phyloP scores from a whole-genome alignment of 1,284 basidiomycete species.

The Abortiporus biennis region DNA sequence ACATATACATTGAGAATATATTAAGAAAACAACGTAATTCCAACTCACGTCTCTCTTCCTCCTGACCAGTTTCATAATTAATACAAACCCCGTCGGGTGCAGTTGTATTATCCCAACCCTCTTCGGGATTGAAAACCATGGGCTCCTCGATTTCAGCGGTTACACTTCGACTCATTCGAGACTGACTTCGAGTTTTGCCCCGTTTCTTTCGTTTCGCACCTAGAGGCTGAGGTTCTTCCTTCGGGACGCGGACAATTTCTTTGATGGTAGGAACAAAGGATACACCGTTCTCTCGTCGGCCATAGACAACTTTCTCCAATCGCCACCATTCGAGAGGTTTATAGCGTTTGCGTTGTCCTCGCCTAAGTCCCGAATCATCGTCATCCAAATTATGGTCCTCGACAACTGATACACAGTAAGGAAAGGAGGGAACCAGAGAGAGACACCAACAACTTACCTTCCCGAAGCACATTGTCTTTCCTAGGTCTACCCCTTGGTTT shows the following conservation, averaged over 20 bases:
- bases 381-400: slow-evolving; percentile 15
- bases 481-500: slow-evolving; percentile 19
- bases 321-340: slow-evolving; percentile 90
- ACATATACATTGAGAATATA: not conserved
- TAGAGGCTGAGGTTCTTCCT: slow-evolving; percentile 54
- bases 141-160: slow-evolving; percentile 27
- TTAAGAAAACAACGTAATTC: slow-evolving; percentile 4
- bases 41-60: slow-evolving; percentile 66
- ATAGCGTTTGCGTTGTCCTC: slow-evolving; percentile 67
- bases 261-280: slow-evolving; percentile 75
- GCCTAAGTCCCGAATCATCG: slow-evolving; percentile 55
- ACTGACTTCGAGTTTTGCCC: slow-evolving; percentile 29
- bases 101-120: slow-evolving; percentile 87
- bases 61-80: slow-evolving; percentile 57
- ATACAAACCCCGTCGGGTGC: slow-evolving; percentile 61
- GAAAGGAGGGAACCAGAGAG: not conserved
- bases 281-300: slow-evolving; percentile 45
- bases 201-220: slow-evolving; percentile 35
- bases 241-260: slow-evolving; percentile 76
- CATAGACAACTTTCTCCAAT: slow-evolving; percentile 85
- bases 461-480: slow-evolving; percentile 20
- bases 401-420: slow-evolving; percentile 7
- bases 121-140: slow-evolving; percentile 52
- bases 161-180: slow-evolving; percentile 33
- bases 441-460: slow-evolving; percentile 16